Conservation (phyloP, 768 basidiomycete species). For the Phanerochaete carnosa region DNA sequence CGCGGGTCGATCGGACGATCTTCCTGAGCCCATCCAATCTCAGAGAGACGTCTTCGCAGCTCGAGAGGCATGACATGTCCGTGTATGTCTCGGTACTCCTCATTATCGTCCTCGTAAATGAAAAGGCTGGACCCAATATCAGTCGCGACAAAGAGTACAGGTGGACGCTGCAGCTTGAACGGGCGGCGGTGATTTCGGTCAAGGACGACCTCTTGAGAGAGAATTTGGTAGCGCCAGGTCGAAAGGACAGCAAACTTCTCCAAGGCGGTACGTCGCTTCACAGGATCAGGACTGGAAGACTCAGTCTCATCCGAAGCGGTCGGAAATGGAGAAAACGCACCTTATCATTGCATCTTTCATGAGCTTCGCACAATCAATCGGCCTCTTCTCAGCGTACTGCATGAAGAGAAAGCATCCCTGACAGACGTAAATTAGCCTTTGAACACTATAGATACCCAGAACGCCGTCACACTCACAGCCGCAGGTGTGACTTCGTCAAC, state of each 20-base stretch:
- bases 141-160: constrained; percentile 70
- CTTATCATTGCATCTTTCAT: constrained; percentile 57
- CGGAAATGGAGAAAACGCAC: constrained; percentile 30
- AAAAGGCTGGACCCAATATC: constrained; percentile 68
- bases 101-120: constrained; percentile 49
- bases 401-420: constrained; percentile 61
- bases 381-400: constrained; percentile 67
- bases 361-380: constrained; percentile 42
- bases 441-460: background rate
- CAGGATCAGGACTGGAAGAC: constrained; percentile 41
- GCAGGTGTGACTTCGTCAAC: constrained; percentile 34
- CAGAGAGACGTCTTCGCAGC: constrained; percentile 59
- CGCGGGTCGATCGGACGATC: constrained; percentile 51
- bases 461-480: constrained; percentile 42
- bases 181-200: constrained; percentile 61
- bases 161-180: constrained; percentile 68
- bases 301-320: background rate
- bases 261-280: constrained; percentile 49
- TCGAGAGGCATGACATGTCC: constrained; percentile 54
- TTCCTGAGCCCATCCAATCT: constrained; percentile 75
- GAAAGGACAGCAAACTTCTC: constrained; percentile 52
- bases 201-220: constrained; percentile 55
- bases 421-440: too few species aligned
- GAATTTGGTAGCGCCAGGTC: constrained; percentile 69
- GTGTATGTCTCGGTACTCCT: constrained; percentile 44